These are phyloP conservation scores for Clonostachys rosea DNA, from an alignment of 2,329 filamentous ascomycete species.

Conservation along the genomic window DNA sequence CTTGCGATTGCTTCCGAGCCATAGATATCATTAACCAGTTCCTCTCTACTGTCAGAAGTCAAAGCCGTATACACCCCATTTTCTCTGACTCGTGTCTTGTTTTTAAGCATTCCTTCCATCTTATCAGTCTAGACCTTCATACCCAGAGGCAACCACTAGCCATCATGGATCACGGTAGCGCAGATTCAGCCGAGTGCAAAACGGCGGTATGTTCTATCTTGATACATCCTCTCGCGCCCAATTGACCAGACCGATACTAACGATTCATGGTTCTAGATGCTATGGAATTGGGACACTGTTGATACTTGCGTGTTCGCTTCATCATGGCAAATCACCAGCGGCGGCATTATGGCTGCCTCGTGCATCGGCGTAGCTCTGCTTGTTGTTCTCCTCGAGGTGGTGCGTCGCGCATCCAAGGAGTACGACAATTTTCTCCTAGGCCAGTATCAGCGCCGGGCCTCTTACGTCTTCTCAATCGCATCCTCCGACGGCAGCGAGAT, in stretches of 20 bases:
- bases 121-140: too few relatives aligned
- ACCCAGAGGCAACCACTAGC: too few relatives aligned
- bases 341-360: constrained; percentile 70
- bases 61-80: too few relatives aligned
- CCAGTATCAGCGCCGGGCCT: constrained; percentile 30
- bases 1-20: too few relatives aligned
- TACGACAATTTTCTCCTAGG: constrained; percentile 64
- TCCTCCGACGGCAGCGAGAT: constrained; percentile 1
- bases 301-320: constrained; percentile 67
- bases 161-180: constrained; percentile 1
- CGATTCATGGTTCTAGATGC: constrained; percentile 47
- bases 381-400: constrained; percentile 64
- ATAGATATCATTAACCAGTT: too few relatives aligned
- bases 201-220: constrained; percentile 15
- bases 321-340: constrained; percentile 67
- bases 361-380: constrained; percentile 74
- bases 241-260: too few relatives aligned
- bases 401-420: constrained; percentile 65
- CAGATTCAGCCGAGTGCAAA: constrained; percentile 17
- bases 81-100: too few relatives aligned
- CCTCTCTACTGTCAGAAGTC: too few relatives aligned
- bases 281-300: constrained; percentile 74
- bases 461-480: constrained; percentile 10
- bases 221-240: too few relatives aligned
- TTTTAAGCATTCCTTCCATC: too few relatives aligned